phyloP scores from a whole-genome alignment of 228 moss, liverwort and hornwort genomes.

The Sphagnum magellanicum region DNA sequence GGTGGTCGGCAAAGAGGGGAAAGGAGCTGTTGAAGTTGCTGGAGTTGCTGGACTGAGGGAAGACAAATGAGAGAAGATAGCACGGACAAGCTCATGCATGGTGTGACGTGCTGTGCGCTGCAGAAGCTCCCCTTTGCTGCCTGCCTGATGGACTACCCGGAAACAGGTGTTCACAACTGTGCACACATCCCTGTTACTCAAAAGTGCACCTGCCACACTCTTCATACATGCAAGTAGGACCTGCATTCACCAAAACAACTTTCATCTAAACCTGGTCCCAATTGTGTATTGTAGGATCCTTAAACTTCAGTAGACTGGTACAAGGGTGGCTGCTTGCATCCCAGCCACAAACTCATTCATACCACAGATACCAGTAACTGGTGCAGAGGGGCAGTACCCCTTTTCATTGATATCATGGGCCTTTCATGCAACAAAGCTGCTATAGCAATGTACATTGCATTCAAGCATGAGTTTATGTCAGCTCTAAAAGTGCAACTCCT shows the following conservation, averaged over 20 bases:
- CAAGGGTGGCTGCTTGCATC: too few species aligned
- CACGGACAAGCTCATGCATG: constrained; percentile 98
- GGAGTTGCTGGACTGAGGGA: constrained; percentile 56
- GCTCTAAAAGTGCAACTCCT: too few species aligned
- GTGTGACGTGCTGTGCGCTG: constrained; percentile 97
- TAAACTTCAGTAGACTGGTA: too few species aligned
- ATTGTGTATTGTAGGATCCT: too few species aligned
- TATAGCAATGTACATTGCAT: too few species aligned
- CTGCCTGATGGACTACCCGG: constrained; percentile 97
- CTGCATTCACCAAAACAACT: constrained; percentile 11
- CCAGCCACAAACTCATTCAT: too few species aligned
- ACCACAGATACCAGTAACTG: too few species aligned
- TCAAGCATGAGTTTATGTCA: too few species aligned
- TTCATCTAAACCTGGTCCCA: too few species aligned
- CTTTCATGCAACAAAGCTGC: too few species aligned
- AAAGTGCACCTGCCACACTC: constrained; percentile 78
- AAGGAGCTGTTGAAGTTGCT: constrained; percentile 7
- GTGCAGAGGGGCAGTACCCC: too few species aligned
- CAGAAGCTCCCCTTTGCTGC: constrained; percentile 96
- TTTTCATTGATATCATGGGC: too few species aligned
- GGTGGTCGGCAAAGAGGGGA: constrained; percentile 35
- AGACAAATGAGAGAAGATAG: constrained; percentile 88
- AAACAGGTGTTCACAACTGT: constrained; percentile 95
- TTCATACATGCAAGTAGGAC: constrained; percentile 94
- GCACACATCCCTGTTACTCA: constrained; percentile 93